A percentile compares a stretch with the other conserved stretches of the same genome.
Conservation (phyloP, 2,329 filamentous ascomycete species). For the Emmonsia crescens region DNA sequence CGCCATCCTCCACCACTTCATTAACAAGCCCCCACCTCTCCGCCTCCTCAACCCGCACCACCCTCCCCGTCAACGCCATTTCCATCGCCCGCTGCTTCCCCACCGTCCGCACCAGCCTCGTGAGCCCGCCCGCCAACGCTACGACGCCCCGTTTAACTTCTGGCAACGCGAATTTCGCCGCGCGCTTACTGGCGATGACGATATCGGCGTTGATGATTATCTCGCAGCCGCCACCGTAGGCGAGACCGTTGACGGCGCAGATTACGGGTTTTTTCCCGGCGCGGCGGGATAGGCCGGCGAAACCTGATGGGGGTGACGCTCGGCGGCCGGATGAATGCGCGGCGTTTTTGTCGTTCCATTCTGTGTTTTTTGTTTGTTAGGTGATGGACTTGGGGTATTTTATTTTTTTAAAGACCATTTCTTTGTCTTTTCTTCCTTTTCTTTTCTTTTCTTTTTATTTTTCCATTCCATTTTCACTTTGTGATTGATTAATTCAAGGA, state of each 20-base stretch:
- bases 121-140: constrained; percentile 59
- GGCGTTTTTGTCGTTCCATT: constrained; percentile 23
- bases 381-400: neutral
- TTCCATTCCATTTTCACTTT: too few species aligned
- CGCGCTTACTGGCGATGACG: constrained; percentile 44
- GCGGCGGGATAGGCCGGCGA: constrained; percentile 35
- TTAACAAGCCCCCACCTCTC: constrained; percentile 60
- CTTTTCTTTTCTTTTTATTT: too few species aligned
- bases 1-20: constrained; percentile 41
- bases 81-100: constrained; percentile 60
- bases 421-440: neutral
- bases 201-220: constrained; percentile 64
- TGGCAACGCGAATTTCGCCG: constrained; percentile 56
- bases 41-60: constrained; percentile 50
- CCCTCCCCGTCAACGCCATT: constrained; percentile 57
- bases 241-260: constrained; percentile 64
- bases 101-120: constrained; percentile 53
- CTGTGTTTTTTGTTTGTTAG: constrained; percentile 11
- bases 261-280: constrained; percentile 57
- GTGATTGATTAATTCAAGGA: too few species aligned
- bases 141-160: constrained; percentile 63
- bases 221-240: constrained; percentile 66
- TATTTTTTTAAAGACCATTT: too few species aligned
- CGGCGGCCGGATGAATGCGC: constrained; percentile 4
- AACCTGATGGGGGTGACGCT: constrained; percentile 26